Evolutionary conservation across 2,329 filamentous ascomycete species (phyloP).

Genomic region (Calonectria pseudoturangicola): DNA sequence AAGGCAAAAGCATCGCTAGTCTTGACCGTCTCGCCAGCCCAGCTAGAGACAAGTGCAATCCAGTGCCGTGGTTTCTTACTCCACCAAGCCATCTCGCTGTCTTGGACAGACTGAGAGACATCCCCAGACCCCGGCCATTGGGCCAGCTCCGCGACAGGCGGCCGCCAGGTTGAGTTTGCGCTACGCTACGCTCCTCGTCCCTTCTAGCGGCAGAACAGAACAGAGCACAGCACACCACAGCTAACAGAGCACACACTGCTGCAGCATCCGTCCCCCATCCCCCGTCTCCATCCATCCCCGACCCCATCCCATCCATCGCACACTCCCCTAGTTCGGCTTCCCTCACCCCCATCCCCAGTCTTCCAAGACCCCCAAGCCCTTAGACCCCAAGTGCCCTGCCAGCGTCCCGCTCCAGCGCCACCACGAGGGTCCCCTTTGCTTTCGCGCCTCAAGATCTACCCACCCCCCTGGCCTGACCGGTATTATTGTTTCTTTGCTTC

Average conservation of each 20-base stretch:
- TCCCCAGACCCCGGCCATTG: slow-evolving; percentile 56
- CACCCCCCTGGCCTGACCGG: slow-evolving; percentile 49
- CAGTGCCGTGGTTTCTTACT: slow-evolving; percentile 58
- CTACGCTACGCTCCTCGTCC: slow-evolving; percentile 47
- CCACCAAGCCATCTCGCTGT: slow-evolving; percentile 51
- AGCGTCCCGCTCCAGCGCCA: slow-evolving; percentile 58
- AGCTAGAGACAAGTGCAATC: slow-evolving; percentile 57
- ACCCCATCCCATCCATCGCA: slow-evolving; percentile 34
- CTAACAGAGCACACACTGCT: slow-evolving; percentile 20
- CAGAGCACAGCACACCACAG: slow-evolving; percentile 16
- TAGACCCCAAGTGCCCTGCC: slow-evolving; percentile 49
- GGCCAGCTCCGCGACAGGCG: slow-evolving; percentile 53
- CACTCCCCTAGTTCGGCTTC: slow-evolving; percentile 44
- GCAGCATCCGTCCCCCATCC: slow-evolving; percentile 36
- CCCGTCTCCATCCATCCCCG: slow-evolving; percentile 42
- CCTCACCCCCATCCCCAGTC: slow-evolving; percentile 42
- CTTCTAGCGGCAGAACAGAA: slow-evolving; percentile 43
- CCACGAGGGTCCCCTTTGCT: slow-evolving; percentile 57
- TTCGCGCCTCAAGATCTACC: slow-evolving; percentile 60
- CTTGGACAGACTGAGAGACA: slow-evolving; percentile 52
- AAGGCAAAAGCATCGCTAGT: slow-evolving; percentile 51
- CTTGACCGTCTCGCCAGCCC: slow-evolving; percentile 48
- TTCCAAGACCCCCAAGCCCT: slow-evolving; percentile 46
- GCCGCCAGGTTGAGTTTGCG: slow-evolving; percentile 53
- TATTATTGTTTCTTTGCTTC: slow-evolving; percentile 52